Evolutionary conservation across 345 rosid genomes (phyloP).

Genomic region (Hibiscus tridactylites): DNA sequence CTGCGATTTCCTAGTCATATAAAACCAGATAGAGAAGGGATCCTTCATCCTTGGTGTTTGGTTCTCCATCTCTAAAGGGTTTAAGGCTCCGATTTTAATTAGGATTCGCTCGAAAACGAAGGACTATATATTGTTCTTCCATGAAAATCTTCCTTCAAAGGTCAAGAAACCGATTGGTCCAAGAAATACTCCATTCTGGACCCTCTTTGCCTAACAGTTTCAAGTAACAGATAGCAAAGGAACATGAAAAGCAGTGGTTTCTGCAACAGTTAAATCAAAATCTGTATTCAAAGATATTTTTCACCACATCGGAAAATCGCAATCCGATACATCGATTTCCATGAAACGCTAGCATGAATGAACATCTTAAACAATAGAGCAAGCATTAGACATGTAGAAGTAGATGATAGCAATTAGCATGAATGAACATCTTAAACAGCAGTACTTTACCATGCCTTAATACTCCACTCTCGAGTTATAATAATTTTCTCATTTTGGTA

Average conservation of each 20-base stretch:
- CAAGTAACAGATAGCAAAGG: neutral
- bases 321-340: neutral
- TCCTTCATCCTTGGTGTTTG: constrained; percentile 64
- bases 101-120: constrained; percentile 67
- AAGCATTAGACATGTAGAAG: no score
- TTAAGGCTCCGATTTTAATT: constrained; percentile 60
- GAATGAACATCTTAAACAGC: no score
- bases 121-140: constrained; percentile 74
- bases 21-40: constrained; percentile 92
- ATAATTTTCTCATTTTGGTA: no score
- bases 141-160: constrained; percentile 73
- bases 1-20: constrained; percentile 82
- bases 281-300: no score
- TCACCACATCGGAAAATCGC: no score
- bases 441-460: no score
- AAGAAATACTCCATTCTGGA: constrained; percentile 84
- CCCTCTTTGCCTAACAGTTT: constrained; percentile 55
- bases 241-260: neutral
- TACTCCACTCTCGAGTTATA: no score
- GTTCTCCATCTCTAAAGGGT: constrained; percentile 69
- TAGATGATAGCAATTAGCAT: no score
- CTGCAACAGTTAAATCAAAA: no score
- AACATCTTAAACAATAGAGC: neutral
- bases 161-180: constrained; percentile 77
- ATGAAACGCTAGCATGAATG: neutral